A percentile compares a stretch with the other conserved stretches of the same genome.
Evolutionary conservation across 2,329 filamentous ascomycete species (phyloP).

Genomic region (Mycocentrospora acerina): DNA sequence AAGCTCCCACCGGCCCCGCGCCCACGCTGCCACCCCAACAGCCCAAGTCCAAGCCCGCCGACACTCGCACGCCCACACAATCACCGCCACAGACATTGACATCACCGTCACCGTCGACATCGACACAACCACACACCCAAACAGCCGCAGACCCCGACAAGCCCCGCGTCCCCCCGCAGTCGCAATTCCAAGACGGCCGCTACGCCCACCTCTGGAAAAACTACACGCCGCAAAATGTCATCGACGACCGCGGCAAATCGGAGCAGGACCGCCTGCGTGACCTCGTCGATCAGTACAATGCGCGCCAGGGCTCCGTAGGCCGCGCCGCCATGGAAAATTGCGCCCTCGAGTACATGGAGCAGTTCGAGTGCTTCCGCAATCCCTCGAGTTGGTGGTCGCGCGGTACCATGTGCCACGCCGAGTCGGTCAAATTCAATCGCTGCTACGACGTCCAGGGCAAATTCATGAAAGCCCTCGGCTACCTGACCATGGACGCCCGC

Average conservation of each 20-base stretch:
- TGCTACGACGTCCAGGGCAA: slow-evolving; percentile 91
- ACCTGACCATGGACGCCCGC: slow-evolving; percentile 68
- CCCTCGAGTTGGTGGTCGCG: slow-evolving; percentile 65
- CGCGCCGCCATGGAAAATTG: slow-evolving; percentile 90
- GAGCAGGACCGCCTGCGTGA: slow-evolving; percentile 80
- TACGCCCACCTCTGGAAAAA: slow-evolving; percentile 91
- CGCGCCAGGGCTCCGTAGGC: slow-evolving; percentile 75
- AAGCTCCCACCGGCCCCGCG: slow-evolving; percentile 71
- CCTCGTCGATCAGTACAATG: slow-evolving; percentile 81
- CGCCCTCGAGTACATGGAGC: slow-evolving; percentile 78
- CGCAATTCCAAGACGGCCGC: slow-evolving; percentile 67
- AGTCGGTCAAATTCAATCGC: slow-evolving; percentile 76
- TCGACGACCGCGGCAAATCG: slow-evolving; percentile 69
- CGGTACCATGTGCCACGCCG: slow-evolving; percentile 76
- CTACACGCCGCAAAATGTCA: slow-evolving; percentile 71
- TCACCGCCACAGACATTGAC: slow-evolving; percentile 5
- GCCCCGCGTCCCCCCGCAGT: slow-evolving; percentile 52
- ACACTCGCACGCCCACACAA: slow-evolving; percentile 13
- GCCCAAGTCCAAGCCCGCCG: slow-evolving; percentile 29
- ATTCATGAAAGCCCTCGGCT: slow-evolving; percentile 88
- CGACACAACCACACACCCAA: slow-evolving; percentile 8
- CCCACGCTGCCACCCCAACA: slow-evolving; percentile 29
- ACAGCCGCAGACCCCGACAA: slow-evolving; percentile 23
- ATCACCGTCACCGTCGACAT: slow-evolving; percentile 3
- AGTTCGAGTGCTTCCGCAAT: slow-evolving; percentile 77